Conservation (phyloP, 2,329 filamentous ascomycete species). For the Zalaria sp. region DNA sequence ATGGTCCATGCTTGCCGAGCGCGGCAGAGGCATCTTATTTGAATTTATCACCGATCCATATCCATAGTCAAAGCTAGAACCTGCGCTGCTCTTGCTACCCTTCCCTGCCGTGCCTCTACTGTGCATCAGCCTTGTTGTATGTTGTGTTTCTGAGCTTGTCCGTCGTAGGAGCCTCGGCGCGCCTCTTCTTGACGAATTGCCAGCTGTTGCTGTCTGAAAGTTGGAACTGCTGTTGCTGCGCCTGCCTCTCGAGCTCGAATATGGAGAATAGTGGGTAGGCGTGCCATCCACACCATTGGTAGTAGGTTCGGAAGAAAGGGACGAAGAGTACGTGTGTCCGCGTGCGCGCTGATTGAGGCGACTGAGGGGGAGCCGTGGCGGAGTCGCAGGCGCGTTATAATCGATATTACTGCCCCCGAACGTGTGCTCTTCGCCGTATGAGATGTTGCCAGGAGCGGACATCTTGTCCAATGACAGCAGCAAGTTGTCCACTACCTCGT, state of each 20-base stretch:
- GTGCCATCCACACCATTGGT: constrained; percentile 20
- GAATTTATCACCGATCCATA: constrained; percentile 43
- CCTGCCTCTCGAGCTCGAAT: constrained; percentile 35
- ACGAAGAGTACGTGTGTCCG: constrained; percentile 47
- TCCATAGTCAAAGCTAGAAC: constrained; percentile 51
- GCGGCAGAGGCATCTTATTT: constrained; percentile 32
- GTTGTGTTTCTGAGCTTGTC: constrained; percentile 10
- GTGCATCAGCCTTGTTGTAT: constrained; percentile 6
- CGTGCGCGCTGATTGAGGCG: constrained; percentile 29
- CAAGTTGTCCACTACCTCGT: constrained; percentile 93
- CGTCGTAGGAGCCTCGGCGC: constrained; percentile 6
- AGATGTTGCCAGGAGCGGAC: constrained; percentile 24
- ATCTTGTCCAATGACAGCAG: constrained; percentile 83
- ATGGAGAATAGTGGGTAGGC: constrained; percentile 25
- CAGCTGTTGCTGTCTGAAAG: constrained; percentile 23
- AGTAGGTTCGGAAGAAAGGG: constrained; percentile 43
- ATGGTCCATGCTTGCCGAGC: constrained; percentile 65
- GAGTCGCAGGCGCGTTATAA: constrained; percentile 7
- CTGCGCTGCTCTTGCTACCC: constrained; percentile 58
- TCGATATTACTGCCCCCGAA: constrained; percentile 8
- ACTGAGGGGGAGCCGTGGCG: constrained; percentile 14
- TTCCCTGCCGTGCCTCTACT: constrained; percentile 27
- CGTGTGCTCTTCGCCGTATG: too few species aligned
- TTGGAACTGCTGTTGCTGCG: constrained; percentile 73
- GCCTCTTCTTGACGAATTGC: constrained; percentile 2